A percentile compares a stretch with the other conserved stretches of the same genome.
Conservation (phyloP, 805 yeast genomes). For the Barnettozyma vustinii region DNA sequence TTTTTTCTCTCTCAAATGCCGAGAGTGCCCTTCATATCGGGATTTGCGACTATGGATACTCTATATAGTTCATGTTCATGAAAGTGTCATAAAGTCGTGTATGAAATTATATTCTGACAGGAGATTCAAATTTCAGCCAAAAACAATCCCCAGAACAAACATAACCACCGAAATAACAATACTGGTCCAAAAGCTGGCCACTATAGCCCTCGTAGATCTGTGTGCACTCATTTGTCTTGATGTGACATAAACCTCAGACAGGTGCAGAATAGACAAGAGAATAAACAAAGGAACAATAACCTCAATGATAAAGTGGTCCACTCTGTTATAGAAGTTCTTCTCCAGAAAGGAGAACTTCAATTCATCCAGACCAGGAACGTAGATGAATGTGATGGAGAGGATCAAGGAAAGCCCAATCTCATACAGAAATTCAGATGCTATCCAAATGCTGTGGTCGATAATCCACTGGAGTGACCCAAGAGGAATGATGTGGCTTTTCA, state of each 20-base stretch:
- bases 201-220: not conserved
- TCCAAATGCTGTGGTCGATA: constrained; percentile 8
- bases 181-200: constrained; percentile 1
- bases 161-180: not conserved
- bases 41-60: too few relatives aligned
- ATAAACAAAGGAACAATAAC: constrained; percentile 29
- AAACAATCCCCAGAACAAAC: not conserved
- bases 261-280: constrained; percentile 10
- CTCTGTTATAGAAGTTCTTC: constrained; percentile 29
- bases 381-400: constrained; percentile 36
- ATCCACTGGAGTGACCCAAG: constrained; percentile 13
- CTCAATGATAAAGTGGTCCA: constrained; percentile 25
- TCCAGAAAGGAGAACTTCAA: constrained; percentile 27
- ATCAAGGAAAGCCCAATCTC: constrained; percentile 32
- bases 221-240: not conserved
- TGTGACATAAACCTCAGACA: not conserved
- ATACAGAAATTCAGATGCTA: constrained; percentile 14
- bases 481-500: constrained; percentile 8
- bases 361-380: constrained; percentile 31
- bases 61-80: too few relatives aligned
- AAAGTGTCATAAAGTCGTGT: not conserved
- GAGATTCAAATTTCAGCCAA: not conserved
- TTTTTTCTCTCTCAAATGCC: too few relatives aligned
- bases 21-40: too few relatives aligned
- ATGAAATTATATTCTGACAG: too few relatives aligned